A percentile compares a stretch with the other conserved stretches of the same genome.
These are phyloP conservation scores for Scolecobasidium constrictum DNA, from an alignment of 2,329 filamentous ascomycete species.

Conservation along the genomic window DNA sequence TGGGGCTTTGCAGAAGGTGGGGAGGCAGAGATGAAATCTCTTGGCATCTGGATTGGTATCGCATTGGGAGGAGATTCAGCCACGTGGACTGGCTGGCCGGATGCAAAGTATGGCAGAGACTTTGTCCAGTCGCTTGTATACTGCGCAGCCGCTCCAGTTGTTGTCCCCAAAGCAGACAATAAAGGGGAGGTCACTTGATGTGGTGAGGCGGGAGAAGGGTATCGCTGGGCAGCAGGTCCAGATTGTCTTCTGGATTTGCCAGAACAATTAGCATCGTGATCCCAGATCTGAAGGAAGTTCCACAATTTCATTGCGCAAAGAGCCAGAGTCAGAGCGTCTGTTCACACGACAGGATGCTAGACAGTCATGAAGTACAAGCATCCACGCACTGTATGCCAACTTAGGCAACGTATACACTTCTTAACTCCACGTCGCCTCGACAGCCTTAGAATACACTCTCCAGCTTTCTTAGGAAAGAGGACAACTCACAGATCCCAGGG, in stretches of 20 bases:
- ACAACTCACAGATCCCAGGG: constrained; percentile 10
- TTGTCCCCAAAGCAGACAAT: constrained; percentile 10
- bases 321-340: not conserved
- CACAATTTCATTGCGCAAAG: not conserved
- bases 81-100: not conserved
- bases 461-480: no score
- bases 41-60: constrained; percentile 2
- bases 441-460: no score
- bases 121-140: constrained; percentile 12
- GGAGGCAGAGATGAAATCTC: constrained; percentile 10
- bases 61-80: constrained; percentile 8
- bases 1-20: constrained; percentile 23
- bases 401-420: no score
- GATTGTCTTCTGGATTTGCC: constrained; percentile 7
- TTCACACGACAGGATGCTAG: not conserved
- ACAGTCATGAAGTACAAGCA: no score
- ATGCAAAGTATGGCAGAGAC: constrained; percentile 11
- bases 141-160: constrained; percentile 10
- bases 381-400: no score
- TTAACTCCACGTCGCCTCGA: no score
- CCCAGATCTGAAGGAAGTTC: not conserved
- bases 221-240: constrained; percentile 2
- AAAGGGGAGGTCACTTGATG: constrained; percentile 10
- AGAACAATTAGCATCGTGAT: constrained; percentile 3
- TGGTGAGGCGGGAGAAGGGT: constrained; percentile 7